phyloP scores from a whole-genome alignment of 1,284 basidiomycete genomes.

The Erythrobasidium hasegawianum region DNA sequence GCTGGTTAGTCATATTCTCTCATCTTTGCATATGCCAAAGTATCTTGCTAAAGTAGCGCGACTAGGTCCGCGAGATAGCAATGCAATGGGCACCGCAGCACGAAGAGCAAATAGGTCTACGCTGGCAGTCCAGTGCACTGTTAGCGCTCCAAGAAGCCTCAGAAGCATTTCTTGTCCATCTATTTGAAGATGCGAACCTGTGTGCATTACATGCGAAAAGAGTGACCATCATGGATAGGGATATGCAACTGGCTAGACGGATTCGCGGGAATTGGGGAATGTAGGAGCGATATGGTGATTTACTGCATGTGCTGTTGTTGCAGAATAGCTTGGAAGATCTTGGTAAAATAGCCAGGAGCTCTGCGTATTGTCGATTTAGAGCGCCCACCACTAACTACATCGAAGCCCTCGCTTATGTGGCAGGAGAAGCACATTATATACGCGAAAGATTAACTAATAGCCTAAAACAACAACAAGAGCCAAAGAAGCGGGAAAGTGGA shows the following conservation, averaged over 20 bases:
- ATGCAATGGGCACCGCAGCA: slow-evolving; percentile 54
- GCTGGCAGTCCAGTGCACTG: slow-evolving; percentile 89
- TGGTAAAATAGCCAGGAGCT: no score
- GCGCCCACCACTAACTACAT: no score
- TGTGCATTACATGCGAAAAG: slow-evolving; percentile 96
- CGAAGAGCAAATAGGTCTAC: slow-evolving; percentile 57
- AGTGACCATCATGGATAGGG: slow-evolving; percentile 96
- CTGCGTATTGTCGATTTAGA: no score
- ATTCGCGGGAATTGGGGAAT: not conserved
- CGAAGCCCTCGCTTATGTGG: no score
- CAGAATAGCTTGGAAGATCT: no score
- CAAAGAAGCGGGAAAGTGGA: no score
- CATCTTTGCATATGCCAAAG: not conserved
- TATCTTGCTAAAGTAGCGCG: not conserved
- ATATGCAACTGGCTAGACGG: slow-evolving; percentile 62
- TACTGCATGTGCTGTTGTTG: no score
- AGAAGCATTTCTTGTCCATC: slow-evolving; percentile 79
- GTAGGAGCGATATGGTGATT: no score
- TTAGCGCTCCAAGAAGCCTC: slow-evolving; percentile 89
- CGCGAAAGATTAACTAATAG: no score
- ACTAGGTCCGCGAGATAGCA: slow-evolving; percentile 85
- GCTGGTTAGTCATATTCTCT: slow-evolving; percentile 60
- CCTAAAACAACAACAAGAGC: no score
- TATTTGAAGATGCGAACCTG: slow-evolving; percentile 87
- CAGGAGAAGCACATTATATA: no score